Evolutionary conservation across 805 yeast species (phyloP), one percentile per base, ranked within the genome.

Genomic region (Helenozyma baotianmanensis): DNA sequence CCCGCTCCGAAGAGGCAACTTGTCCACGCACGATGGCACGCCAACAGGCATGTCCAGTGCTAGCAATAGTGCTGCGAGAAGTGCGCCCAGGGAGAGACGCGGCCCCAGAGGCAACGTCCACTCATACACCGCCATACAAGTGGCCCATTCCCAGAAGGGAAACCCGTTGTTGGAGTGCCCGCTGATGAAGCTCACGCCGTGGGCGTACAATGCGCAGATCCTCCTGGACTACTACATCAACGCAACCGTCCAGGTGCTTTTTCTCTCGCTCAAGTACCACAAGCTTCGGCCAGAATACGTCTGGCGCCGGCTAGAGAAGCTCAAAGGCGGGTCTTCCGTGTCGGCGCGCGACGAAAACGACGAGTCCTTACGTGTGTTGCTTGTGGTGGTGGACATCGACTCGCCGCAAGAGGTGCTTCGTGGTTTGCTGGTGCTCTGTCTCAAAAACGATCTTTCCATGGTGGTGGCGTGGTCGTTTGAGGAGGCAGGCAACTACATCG

Each of bases 261-360:
- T 82, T 43, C 62, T 84, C 3, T 76, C 86, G 1, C 54, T 84
- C 29, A 79, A 80, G 32, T 84, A 83, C 51, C 87, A 82, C 50
- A 82, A 82, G 53, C 59, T 84, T 24, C 82, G 80, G 43, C 87
- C 89, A 0, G 90, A 82, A 45, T 83, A 84, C 46, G 69, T 84
- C 3, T 72, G 74, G 57, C 74, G 74, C 40, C 64, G 82, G 38
- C 45, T 64, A 18, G 65, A 63, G 34, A 66, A 80, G 33, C 43
- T 64, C 22, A 60, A 62, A 37, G 59, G 60, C 25, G 69, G 70
- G 3, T 27, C 37, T 11, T 45, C 62, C 1, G 29, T 50, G 5
- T 33, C 41, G 9, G 28, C 42, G 9, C 45, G 40, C 23, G 54
- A 64, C 57, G 27, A 58, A 45, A 33, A 38, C 39, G 70, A 63